Conservation (phyloP, 352 stramenopile species). For the Pythium dissotocum region DNA sequence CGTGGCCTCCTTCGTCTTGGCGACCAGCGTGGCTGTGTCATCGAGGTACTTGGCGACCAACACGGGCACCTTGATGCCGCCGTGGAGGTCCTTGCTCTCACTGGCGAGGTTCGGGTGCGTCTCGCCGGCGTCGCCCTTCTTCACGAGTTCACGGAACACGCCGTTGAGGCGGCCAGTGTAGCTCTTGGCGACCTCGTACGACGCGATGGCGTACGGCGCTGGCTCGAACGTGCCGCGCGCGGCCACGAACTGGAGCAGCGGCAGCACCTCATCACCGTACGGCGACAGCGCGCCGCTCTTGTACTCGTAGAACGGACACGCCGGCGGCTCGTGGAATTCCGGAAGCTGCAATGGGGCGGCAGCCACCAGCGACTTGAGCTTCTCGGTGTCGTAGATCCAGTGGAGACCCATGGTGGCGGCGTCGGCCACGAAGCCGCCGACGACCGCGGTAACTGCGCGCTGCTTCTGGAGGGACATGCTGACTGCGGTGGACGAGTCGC, state of each 20-base stretch:
- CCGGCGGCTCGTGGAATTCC: conserved; percentile 62
- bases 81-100: conserved; percentile 58
- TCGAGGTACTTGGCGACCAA: conserved; percentile 53
- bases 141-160: conserved; percentile 68
- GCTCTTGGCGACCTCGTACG: conserved; percentile 55
- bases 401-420: conserved; percentile 71
- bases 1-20: conserved; percentile 48
- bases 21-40: conserved; percentile 38
- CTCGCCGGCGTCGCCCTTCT: conserved; percentile 60
- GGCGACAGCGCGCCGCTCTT: conserved; percentile 50
- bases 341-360: conserved; percentile 23
- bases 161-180: conserved; percentile 64
- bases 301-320: conserved; percentile 69
- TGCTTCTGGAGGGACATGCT: conserved; percentile 40
- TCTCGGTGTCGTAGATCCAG: conserved; percentile 71
- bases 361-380: conserved; percentile 41
- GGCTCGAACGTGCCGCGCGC: conserved; percentile 45
- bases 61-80: conserved; percentile 57
- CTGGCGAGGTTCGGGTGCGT: conserved; percentile 50
- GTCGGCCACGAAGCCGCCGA: conserved; percentile 60
- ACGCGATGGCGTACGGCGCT: conserved; percentile 42
- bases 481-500: background rate
- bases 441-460: conserved; percentile 46
- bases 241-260: conserved; percentile 56
- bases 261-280: conserved; percentile 67